phyloP scores from a whole-genome alignment of 2,329 filamentous ascomycete genomes.

The Camillea tinctor region DNA sequence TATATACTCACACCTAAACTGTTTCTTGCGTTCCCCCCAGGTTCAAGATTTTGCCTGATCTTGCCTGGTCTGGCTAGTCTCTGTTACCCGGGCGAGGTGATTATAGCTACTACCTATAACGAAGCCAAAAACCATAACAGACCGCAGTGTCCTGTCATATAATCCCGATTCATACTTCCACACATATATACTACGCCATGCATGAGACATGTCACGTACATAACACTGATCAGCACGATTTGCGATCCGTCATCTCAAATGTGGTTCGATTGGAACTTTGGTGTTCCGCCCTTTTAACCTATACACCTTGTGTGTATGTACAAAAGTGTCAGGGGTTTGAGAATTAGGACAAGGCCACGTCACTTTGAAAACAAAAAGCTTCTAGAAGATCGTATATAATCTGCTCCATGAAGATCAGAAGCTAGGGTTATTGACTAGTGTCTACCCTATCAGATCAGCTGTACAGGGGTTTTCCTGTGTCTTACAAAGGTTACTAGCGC shows the following conservation, averaged over 20 bases:
- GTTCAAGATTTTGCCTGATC: not conserved
- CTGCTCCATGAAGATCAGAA: slow-evolving; percentile 12
- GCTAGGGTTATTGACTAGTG: not conserved
- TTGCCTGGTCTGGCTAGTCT: not conserved
- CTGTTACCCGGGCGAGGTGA: not conserved
- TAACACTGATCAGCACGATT: not conserved
- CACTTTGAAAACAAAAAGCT: slow-evolving; percentile 16
- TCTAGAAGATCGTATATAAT: slow-evolving; percentile 20
- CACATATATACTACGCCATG: not conserved
- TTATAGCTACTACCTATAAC: not conserved
- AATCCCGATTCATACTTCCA: not conserved
- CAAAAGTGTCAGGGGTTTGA: not conserved
- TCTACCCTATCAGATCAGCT: not conserved
- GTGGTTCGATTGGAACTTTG: not conserved
- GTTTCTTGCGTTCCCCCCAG: not conserved
- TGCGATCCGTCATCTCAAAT: not conserved
- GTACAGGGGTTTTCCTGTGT: not conserved
- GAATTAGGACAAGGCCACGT: slow-evolving; percentile 7
- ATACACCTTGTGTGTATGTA: not conserved
- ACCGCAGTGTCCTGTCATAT: not conserved
- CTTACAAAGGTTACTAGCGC: not conserved
- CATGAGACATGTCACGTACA: not conserved
- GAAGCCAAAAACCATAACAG: not conserved
- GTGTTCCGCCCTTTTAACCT: not conserved
- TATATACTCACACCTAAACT: not conserved